phyloP scores from a whole-genome alignment of 2,329 filamentous ascomycete species.

The Fusarium sp. region DNA sequence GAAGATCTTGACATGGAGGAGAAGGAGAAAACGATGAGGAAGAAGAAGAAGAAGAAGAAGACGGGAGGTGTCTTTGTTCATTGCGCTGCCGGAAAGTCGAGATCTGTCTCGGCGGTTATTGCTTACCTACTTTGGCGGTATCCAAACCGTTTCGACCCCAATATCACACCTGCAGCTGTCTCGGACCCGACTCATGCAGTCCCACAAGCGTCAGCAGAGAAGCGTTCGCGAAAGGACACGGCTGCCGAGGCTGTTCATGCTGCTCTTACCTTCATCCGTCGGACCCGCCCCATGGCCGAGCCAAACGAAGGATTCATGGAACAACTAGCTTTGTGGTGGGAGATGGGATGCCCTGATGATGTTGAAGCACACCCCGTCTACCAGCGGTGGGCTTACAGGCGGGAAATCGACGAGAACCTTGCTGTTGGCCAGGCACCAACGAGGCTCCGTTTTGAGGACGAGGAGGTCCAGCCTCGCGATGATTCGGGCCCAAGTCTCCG shows the following conservation, averaged over 20 bases:
- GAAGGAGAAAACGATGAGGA: constrained; percentile 26
- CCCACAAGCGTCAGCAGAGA: constrained; percentile 20
- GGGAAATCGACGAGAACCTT: constrained; percentile 65
- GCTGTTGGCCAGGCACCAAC: constrained; percentile 82
- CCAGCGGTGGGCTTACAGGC: constrained; percentile 72
- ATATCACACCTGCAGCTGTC: constrained; percentile 45
- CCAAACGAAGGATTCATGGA: constrained; percentile 93
- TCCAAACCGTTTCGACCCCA: constrained; percentile 60
- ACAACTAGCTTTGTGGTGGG: constrained; percentile 86
- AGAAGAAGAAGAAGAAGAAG: constrained; percentile 28
- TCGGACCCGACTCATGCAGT: constrained; percentile 27
- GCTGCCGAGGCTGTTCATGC: constrained; percentile 59
- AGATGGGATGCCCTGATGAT: constrained; percentile 79
- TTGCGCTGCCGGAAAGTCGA: constrained; percentile 96
- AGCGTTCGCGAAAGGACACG: constrained; percentile 47
- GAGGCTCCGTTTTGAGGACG: constrained; percentile 84
- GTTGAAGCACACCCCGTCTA: constrained; percentile 77
- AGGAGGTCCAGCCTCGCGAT: constrained; percentile 58
- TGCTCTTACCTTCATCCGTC: constrained; percentile 74
- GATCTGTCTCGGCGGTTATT: constrained; percentile 83
- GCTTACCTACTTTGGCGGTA: constrained; percentile 83
- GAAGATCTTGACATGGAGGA: constrained; percentile 25
- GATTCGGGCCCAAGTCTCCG: constrained; percentile 60
- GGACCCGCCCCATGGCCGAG: constrained; percentile 79
- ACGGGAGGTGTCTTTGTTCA: constrained; percentile 63